These are phyloP conservation scores for Suillus cothurnatus DNA, from an alignment of 768 basidiomycete species.

Conservation along the genomic window DNA sequence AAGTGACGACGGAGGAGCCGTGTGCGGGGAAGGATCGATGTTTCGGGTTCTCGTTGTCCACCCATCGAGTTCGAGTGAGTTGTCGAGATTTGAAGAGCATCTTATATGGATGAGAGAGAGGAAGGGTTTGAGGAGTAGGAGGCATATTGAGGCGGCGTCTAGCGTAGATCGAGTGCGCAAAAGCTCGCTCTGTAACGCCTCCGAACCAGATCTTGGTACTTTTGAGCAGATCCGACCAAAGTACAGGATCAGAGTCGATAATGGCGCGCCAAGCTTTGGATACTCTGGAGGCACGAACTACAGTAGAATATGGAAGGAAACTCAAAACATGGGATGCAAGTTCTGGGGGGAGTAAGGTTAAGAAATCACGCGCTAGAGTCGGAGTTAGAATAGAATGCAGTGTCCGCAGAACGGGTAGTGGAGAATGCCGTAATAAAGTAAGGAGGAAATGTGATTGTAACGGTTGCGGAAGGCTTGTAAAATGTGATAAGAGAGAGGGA, in stretches of 20 bases:
- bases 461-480: slow-evolving; percentile 73
- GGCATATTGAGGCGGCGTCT: slow-evolving; percentile 50
- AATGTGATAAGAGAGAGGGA: slow-evolving; percentile 80
- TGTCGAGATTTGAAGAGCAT: slow-evolving; percentile 91
- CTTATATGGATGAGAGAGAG: slow-evolving; percentile 87
- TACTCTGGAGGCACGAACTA: slow-evolving; percentile 87
- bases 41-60: slow-evolving; percentile 68
- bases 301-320: slow-evolving; percentile 78
- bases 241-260: slow-evolving; percentile 85
- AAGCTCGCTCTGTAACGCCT: slow-evolving; percentile 78
- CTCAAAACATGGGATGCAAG: slow-evolving; percentile 88
- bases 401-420: slow-evolving; percentile 87
- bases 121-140: slow-evolving; percentile 49
- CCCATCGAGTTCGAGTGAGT: slow-evolving; percentile 80
- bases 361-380: slow-evolving; percentile 92
- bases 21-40: slow-evolving; percentile 87
- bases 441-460: slow-evolving; percentile 94
- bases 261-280: slow-evolving; percentile 89
- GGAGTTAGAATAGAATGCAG: slow-evolving; percentile 87
- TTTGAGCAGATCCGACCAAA: slow-evolving; percentile 88
- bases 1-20: slow-evolving; percentile 91
- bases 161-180: slow-evolving; percentile 70
- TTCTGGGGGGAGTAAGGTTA: slow-evolving; percentile 89
- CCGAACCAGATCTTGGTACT: slow-evolving; percentile 90
- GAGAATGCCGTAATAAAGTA: slow-evolving; percentile 88